Evolutionary conservation across 2,329 filamentous ascomycete species (phyloP).

Genomic region (Alternaria longipes): DNA sequence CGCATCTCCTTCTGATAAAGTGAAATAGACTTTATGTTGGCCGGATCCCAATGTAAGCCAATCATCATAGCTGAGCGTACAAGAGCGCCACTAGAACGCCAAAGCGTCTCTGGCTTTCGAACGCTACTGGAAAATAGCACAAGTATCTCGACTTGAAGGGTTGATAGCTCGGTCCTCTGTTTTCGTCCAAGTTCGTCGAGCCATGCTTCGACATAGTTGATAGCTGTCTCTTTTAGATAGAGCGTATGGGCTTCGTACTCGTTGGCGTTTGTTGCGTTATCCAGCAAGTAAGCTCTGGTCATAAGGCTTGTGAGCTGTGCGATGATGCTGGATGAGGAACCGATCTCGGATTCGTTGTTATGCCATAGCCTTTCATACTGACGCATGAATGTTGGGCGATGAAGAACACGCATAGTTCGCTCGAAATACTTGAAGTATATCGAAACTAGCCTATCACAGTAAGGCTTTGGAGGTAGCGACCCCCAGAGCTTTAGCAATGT

Average conservation of each 20-base stretch:
- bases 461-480: slow-evolving; percentile 29
- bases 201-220: slow-evolving; percentile 33
- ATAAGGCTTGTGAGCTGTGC: slow-evolving; percentile 32
- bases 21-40: slow-evolving; percentile 44
- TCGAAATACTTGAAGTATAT: slow-evolving; percentile 36
- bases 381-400: slow-evolving; percentile 36
- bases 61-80: slow-evolving; percentile 55
- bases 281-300: slow-evolving; percentile 35
- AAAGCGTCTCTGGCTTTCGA: slow-evolving; percentile 26
- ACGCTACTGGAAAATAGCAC: slow-evolving; percentile 27
- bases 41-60: slow-evolving; percentile 55
- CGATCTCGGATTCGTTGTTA: slow-evolving; percentile 18
- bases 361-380: slow-evolving; percentile 35
- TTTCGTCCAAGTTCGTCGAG: slow-evolving; percentile 34
- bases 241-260: slow-evolving; percentile 18
- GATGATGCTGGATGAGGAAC: slow-evolving; percentile 32
- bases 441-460: slow-evolving; percentile 32
- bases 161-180: slow-evolving; percentile 32
- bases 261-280: slow-evolving; percentile 11
- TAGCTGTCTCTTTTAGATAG: slow-evolving; percentile 25
- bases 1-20: slow-evolving; percentile 52
- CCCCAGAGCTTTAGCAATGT: slow-evolving; percentile 31
- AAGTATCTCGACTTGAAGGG: slow-evolving; percentile 31
- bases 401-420: slow-evolving; percentile 35
- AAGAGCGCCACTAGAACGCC: slow-evolving; percentile 47